These are phyloP conservation scores for Cercospora beticola DNA, from an alignment of 2,329 filamentous ascomycete species.

Conservation along the genomic window DNA sequence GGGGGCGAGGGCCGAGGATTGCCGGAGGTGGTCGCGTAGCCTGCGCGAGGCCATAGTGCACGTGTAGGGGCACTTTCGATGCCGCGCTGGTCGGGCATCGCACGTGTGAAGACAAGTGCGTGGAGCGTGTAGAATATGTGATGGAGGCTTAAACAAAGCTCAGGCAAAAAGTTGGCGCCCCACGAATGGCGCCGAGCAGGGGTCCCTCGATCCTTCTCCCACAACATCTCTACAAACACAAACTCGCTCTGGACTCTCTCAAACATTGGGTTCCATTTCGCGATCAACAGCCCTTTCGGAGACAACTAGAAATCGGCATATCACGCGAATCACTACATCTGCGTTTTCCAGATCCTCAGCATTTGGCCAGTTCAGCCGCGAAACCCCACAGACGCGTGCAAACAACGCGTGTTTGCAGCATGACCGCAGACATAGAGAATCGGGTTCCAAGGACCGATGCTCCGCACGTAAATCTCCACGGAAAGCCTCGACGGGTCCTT, in stretches of 20 bases:
- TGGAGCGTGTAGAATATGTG: neutral
- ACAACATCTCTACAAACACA: neutral
- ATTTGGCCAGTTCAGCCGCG: neutral
- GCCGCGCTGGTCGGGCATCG: neutral
- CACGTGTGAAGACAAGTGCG: neutral
- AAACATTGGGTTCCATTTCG: neutral
- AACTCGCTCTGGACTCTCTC: neutral
- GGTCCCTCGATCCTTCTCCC: neutral
- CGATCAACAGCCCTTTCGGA: neutral
- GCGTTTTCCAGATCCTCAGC: neutral
- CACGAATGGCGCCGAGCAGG: neutral
- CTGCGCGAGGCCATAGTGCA: neutral
- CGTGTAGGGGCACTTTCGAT: neutral
- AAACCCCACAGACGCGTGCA: constrained; percentile 11
- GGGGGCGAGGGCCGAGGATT: neutral
- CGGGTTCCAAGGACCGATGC: constrained; percentile 10
- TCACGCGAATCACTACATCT: neutral
- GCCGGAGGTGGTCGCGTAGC: constrained; percentile 1
- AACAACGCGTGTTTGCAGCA: constrained; percentile 9
- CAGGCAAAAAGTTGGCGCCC: neutral
- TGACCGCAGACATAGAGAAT: constrained; percentile 10
- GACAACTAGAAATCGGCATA: neutral
- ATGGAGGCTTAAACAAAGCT: neutral
- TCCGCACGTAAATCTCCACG: constrained; percentile 7
- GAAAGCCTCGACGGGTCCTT: constrained; percentile 27